Base-by-base conservation (phyloP, 2,329 filamentous ascomycete genomes). In the Botrytis elliptica region DNA sequence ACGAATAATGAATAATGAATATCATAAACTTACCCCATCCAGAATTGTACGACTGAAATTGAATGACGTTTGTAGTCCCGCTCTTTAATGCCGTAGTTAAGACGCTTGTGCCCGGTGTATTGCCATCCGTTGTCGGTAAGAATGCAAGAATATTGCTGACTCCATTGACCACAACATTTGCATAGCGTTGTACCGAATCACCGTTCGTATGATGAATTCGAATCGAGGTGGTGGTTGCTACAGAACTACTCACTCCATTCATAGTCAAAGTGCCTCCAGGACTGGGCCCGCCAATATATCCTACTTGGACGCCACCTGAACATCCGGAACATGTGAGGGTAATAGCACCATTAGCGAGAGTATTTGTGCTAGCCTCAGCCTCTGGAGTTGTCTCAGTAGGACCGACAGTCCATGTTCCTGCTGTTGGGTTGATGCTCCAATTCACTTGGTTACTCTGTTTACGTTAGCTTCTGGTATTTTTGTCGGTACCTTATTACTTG, bases 161-260 rank as follows among this genome's bases (percentile, higher is more conserved):
- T 0, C 86, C 88, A 75, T 91, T 91, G 3, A 91, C 88, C 3
- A 81, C 82, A 1, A 91, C 86, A 57, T 84, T 84, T 0, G 87
- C 88, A 78, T 85, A 86, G 40, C 89, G 80, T 75, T 88, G 84
- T 0, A 79, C 79, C 0, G 77, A 84, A 75, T 91, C 88, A 0
- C 87, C 87, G 74, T 91, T 91, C 22, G 84, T 78, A 77, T 88
- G 87, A 76, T 87, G 85, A 71, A 91, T 84, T 1, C 86, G 81
- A 16, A 91, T 81, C 0, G 88, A 89, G 0, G 84, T 87, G 5
- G 83, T 79, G 0, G 84, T 85, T 0, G 84, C 81, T 0, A 80
- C 83, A 1, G 83, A 81, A 66, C 85, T 85, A 25, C 81, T 81
- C 2, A 90, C 83, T 7, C 81, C 81, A 0, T 79, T 78, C 67